Evolutionary conservation across 2,329 filamentous ascomycete genomes (phyloP).

Genomic region (Teratosphaeria gauchensis): DNA sequence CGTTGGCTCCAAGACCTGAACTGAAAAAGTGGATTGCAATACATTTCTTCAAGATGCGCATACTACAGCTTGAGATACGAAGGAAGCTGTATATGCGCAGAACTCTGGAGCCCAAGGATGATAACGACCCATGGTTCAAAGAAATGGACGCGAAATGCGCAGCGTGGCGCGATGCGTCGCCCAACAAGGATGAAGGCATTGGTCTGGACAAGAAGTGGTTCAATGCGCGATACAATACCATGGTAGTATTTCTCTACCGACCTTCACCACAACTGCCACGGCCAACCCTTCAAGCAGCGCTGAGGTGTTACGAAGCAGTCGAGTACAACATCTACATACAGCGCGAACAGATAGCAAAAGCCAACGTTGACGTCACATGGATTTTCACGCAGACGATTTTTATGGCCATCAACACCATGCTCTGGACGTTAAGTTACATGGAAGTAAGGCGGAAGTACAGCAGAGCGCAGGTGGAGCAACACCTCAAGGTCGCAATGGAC

Average conservation of each 20-base stretch:
- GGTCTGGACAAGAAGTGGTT: slow-evolving; percentile 63
- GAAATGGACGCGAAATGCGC: slow-evolving; percentile 70
- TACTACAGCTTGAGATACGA: slow-evolving; percentile 79
- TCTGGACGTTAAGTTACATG: slow-evolving; percentile 85
- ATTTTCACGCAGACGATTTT: slow-evolving; percentile 83
- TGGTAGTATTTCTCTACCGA: slow-evolving; percentile 78
- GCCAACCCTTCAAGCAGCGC: slow-evolving; percentile 68
- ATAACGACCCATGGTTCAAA: slow-evolving; percentile 78
- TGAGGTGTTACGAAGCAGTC: slow-evolving; percentile 73
- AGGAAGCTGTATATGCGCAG: slow-evolving; percentile 80
- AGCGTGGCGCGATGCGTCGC: slow-evolving; percentile 68
- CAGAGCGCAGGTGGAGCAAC: slow-evolving; percentile 64
- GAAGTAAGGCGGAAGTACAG: slow-evolving; percentile 66
- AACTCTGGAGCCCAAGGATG: slow-evolving; percentile 62
- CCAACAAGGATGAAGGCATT: slow-evolving; percentile 57
- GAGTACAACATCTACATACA: slow-evolving; percentile 74
- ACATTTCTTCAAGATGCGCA: slow-evolving; percentile 85
- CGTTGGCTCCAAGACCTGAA: slow-evolving; percentile 54
- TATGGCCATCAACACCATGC: slow-evolving; percentile 80
- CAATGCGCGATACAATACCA: slow-evolving; percentile 66
- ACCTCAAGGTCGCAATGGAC: slow-evolving; percentile 66
- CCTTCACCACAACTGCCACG: slow-evolving; percentile 87
- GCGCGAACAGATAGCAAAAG: slow-evolving; percentile 65
- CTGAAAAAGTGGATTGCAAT: slow-evolving; percentile 82
- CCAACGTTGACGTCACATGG: slow-evolving; percentile 81